Conservation (phyloP, 257 asterid genomes). For the Knoxia roxburghii region DNA sequence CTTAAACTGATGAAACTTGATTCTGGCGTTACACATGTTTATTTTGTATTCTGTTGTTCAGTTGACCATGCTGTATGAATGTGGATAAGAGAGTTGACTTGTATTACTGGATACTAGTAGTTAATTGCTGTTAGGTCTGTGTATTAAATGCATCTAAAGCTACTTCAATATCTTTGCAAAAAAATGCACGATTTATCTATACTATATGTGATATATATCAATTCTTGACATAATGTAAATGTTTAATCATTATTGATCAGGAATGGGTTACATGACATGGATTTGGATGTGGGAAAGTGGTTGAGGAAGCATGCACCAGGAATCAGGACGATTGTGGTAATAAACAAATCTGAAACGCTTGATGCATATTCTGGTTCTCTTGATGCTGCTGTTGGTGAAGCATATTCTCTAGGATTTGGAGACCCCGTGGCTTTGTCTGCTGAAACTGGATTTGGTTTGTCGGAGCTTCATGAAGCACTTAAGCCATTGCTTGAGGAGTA, state of each 20-base stretch:
- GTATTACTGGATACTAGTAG: background rate
- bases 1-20: too few relatives aligned
- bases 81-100: background rate
- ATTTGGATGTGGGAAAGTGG: constrained; percentile 97
- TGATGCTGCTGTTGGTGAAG: constrained; percentile 78
- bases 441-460: constrained; percentile 88
- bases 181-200: background rate
- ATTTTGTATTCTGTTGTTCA: too few relatives aligned
- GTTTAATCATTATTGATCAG: constrained; percentile 32
- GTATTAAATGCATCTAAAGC: background rate
- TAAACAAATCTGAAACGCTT: constrained; percentile 92
- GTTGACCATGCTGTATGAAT: background rate
- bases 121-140: background rate
- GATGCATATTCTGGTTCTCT: constrained; percentile 71
- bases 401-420: constrained; percentile 86
- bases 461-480: constrained; percentile 64
- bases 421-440: constrained; percentile 93
- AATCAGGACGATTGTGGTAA: constrained; percentile 68
- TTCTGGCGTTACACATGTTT: too few relatives aligned
- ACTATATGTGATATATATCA: background rate
- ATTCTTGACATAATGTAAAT: background rate
- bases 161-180: background rate
- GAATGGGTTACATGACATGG: constrained; percentile 86
- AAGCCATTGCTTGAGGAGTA: constrained; percentile 71
- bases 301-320: constrained; percentile 84